A percentile compares a stretch with the other conserved stretches of the same genome.
phyloP scores from a whole-genome alignment of 1,284 basidiomycete genomes.

The Wallemia ichthyophaga region DNA sequence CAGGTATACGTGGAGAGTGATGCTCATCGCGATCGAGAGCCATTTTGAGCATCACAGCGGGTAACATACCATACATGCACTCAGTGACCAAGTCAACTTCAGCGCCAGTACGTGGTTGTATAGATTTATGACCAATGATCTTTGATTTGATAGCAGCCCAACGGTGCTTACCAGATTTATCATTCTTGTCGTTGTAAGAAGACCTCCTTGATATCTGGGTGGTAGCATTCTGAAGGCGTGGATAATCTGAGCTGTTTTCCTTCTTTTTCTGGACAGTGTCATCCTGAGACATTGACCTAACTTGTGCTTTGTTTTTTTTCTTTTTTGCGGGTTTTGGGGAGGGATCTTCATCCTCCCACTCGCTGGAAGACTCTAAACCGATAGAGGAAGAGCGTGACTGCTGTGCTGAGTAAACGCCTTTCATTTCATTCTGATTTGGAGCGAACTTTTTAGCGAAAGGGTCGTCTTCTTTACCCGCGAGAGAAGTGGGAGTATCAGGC shows the following conservation, averaged over 20 bases:
- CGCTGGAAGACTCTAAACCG: not conserved
- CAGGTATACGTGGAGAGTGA: constrained; percentile 47
- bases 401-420: constrained; percentile 1
- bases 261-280: no score
- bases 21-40: constrained; percentile 81
- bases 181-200: not conserved
- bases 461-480: not conserved
- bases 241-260: no score
- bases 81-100: not conserved
- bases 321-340: not conserved
- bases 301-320: not conserved
- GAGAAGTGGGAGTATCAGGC: not conserved
- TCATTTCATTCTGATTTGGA: not conserved
- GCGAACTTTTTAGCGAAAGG: not conserved
- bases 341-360: not conserved
- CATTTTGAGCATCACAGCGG: constrained; percentile 51
- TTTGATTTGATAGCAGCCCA: not conserved
- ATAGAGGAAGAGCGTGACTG: not conserved
- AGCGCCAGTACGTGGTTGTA: not conserved
- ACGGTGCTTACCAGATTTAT: not conserved
- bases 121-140: not conserved
- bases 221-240: not conserved
- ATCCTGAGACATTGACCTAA: not conserved
- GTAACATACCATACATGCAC: constrained; percentile 18
- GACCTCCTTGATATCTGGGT: not conserved